Evolutionary conservation across 2,329 filamentous ascomycete species (phyloP).

Genomic region (Trichoderma arundinaceum): DNA sequence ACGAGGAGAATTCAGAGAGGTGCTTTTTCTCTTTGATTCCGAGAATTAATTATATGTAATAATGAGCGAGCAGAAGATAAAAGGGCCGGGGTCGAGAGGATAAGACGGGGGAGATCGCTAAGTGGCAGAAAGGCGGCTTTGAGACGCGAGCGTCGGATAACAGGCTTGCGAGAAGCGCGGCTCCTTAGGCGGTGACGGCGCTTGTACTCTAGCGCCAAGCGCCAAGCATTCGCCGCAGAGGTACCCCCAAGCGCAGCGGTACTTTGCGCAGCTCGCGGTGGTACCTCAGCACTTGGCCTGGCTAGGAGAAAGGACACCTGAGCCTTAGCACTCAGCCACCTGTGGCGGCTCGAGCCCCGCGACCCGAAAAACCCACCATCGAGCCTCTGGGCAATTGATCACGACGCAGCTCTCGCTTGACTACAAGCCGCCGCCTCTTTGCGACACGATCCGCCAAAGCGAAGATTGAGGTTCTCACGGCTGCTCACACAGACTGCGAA

Average conservation of each 20-base stretch:
- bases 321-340: slow-evolving; percentile 14
- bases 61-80: background rate
- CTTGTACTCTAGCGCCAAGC: background rate
- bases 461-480: background rate
- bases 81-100: background rate
- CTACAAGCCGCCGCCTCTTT: slow-evolving; percentile 12
- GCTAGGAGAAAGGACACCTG: background rate
- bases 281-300: background rate
- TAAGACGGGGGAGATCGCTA: slow-evolving; percentile 2
- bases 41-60: background rate
- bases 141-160: slow-evolving; percentile 17
- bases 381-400: slow-evolving; percentile 3
- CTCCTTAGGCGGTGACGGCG: slow-evolving; percentile 26
- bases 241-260: slow-evolving; percentile 19
- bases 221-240: background rate
- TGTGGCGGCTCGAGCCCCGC: slow-evolving; percentile 29
- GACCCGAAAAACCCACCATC: slow-evolving; percentile 29
- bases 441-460: background rate
- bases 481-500: background rate
- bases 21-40: background rate
- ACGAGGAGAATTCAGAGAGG: background rate
- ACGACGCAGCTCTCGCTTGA: slow-evolving; percentile 2
- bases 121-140: slow-evolving; percentile 22
- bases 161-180: slow-evolving; percentile 17
- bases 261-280: slow-evolving; percentile 2